phyloP scores from a whole-genome alignment of 371 early-diverging fungal genomes.

The Vairimorpha ceranae region DNA sequence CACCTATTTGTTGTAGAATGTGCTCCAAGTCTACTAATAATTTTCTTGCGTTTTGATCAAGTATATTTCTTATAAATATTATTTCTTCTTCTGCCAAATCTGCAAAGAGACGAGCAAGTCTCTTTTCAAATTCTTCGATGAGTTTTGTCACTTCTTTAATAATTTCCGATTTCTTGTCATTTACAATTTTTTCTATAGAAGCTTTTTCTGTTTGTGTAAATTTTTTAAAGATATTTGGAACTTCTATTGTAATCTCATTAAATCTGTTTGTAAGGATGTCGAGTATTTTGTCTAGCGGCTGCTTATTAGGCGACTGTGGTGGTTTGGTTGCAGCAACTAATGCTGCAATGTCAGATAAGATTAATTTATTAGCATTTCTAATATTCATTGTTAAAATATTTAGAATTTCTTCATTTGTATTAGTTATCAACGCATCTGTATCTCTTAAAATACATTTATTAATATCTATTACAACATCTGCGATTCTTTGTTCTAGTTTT shows the following conservation, averaged over 20 bases:
- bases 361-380: background rate
- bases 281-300: background rate
- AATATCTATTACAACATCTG: background rate
- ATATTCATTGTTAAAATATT: background rate
- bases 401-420: slow-evolving; percentile 2
- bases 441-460: slow-evolving; percentile 7
- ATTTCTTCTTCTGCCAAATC: background rate
- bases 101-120: background rate
- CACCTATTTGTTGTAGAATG: slow-evolving; percentile 2
- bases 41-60: slow-evolving; percentile 16
- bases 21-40: slow-evolving; percentile 2
- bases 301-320: background rate
- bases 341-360: background rate
- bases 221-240: background rate
- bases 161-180: background rate
- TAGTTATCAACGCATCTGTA: background rate
- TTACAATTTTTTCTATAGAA: background rate
- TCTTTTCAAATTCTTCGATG: background rate
- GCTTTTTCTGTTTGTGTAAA: background rate
- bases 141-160: background rate
- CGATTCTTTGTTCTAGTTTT: background rate
- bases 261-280: background rate
- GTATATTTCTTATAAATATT: background rate
- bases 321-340: background rate
- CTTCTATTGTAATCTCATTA: background rate